Evolutionary conservation across 345 rosid species (phyloP).

Genomic region (Linum tenue): DNA sequence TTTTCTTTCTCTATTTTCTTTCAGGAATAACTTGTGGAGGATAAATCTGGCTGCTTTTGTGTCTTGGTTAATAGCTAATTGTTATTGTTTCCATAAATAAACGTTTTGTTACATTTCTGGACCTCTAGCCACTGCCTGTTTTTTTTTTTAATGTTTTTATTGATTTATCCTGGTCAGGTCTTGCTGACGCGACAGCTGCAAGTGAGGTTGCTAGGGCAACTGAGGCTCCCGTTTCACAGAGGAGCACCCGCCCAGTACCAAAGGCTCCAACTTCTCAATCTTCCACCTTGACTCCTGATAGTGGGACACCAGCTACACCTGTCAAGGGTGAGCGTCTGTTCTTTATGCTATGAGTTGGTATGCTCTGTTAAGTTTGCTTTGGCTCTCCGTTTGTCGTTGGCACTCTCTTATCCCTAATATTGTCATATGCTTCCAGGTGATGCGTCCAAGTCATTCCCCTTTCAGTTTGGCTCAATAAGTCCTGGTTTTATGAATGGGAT

Average conservation of each 20-base stretch:
- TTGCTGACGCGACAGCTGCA: constrained; percentile 35
- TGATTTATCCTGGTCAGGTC: constrained; percentile 18
- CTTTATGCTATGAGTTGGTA: neutral
- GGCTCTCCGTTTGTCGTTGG: constrained; percentile 4
- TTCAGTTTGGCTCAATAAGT: constrained; percentile 83
- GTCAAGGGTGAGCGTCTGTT: constrained; percentile 42
- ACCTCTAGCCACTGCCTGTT: neutral
- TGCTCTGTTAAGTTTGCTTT: neutral
- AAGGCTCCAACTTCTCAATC: constrained; percentile 81
- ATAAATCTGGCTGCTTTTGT: neutral
- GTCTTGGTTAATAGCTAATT: neutral
- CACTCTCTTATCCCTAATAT: constrained; percentile 18
- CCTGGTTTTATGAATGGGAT: constrained; percentile 73
- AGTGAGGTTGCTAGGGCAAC: constrained; percentile 29
- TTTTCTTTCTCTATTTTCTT: too few species aligned
- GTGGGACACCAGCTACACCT: constrained; percentile 27
- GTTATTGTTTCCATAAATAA: too few species aligned
- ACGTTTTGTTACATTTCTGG: neutral
- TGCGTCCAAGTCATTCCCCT: constrained; percentile 51
- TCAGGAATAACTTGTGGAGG: neutral
- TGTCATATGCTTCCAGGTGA: constrained; percentile 30
- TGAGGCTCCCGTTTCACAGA: constrained; percentile 33
- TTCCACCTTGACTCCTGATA: constrained; percentile 44
- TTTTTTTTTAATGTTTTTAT: neutral
- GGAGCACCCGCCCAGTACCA: constrained; percentile 45